Percentiles rank a stretch among this genome's conserved stretches.
phyloP scores from a whole-genome alignment of 495 filamentous ascomycete genomes.

The Podospora appendiculata region DNA sequence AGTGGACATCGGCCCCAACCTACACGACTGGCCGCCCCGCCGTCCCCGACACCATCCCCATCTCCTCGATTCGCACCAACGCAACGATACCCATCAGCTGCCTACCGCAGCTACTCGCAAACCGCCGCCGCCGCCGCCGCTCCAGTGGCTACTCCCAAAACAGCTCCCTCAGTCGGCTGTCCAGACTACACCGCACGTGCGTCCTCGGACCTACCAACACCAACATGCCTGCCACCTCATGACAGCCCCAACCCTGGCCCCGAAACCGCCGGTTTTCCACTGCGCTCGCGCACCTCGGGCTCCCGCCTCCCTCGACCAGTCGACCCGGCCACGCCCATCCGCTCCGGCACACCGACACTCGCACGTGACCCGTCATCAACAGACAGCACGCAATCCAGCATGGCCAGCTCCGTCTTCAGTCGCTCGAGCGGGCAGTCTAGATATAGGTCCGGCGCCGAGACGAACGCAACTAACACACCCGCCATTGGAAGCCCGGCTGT shows the following conservation, averaged over 20 bases:
- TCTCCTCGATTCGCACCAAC: background rate
- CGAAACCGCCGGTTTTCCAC: conserved; percentile 11
- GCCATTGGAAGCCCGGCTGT: conserved; percentile 7
- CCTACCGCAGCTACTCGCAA: conserved; percentile 16
- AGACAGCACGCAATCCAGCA: conserved; percentile 27
- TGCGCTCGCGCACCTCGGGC: conserved; percentile 21
- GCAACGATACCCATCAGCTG: background rate
- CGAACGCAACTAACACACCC: conserved; percentile 16
- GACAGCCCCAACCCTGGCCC: conserved; percentile 9
- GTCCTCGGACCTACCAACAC: background rate
- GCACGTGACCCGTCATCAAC: conserved; percentile 23
- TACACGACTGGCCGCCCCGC: background rate
- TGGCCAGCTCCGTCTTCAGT: conserved; percentile 24
- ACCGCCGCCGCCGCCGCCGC: conserved; percentile 4
- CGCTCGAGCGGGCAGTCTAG: conserved; percentile 13
- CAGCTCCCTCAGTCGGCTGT: background rate
- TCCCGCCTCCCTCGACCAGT: conserved; percentile 21
- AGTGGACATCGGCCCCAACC: no score
- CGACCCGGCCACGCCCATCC: conserved; percentile 22
- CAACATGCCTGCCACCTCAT: background rate
- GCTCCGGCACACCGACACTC: conserved; percentile 18
- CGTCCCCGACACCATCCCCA: background rate
- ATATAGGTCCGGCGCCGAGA: conserved; percentile 12
- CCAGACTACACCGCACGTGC: conserved; percentile 9
- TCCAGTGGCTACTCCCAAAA: background rate